Conservation (phyloP, 768 basidiomycete species). For the Phlegmacium glaucopus region DNA sequence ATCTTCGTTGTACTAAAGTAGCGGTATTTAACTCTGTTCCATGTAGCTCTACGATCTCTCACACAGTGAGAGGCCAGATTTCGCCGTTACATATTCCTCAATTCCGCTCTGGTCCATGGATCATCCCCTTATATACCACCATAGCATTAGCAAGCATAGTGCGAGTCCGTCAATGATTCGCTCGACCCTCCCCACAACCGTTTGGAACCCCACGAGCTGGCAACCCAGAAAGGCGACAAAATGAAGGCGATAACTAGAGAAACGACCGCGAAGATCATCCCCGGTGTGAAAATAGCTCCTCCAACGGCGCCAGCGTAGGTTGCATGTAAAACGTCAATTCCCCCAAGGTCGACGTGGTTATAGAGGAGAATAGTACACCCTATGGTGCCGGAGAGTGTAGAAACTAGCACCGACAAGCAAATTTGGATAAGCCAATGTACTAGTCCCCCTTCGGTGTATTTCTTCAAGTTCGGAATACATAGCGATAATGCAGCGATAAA, state of each 20-base stretch:
- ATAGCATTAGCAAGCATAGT: slow-evolving; percentile 16
- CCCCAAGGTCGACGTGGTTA: slow-evolving; percentile 15
- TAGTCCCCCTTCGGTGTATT: background rate
- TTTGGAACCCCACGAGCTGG: slow-evolving; percentile 16
- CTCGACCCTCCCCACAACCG: slow-evolving; percentile 15
- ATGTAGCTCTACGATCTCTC: too few relatives aligned
- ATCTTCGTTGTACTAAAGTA: too few relatives aligned
- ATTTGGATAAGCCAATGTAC: slow-evolving; percentile 12
- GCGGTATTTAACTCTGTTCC: too few relatives aligned
- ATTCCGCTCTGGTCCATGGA: too few relatives aligned
- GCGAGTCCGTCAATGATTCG: slow-evolving; percentile 14
- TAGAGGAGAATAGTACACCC: slow-evolving; percentile 16
- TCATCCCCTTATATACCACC: slow-evolving; percentile 19
- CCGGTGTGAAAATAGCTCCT: slow-evolving; percentile 16
- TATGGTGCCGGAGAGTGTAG: slow-evolving; percentile 17
- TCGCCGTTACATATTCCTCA: too few relatives aligned
- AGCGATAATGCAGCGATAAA: slow-evolving; percentile 7
- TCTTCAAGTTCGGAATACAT: slow-evolving; percentile 1
- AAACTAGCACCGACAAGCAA: slow-evolving; percentile 2
- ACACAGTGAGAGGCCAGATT: too few relatives aligned
- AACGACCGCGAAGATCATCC: slow-evolving; percentile 9
- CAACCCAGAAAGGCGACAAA: slow-evolving; percentile 17
- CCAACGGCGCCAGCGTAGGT: slow-evolving; percentile 21
- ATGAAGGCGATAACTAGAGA: slow-evolving; percentile 10
- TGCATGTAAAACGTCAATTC: too few relatives aligned